Evolutionary conservation across 2,329 filamentous ascomycete genomes (phyloP).

Genomic region (Chaetomium sp.): DNA sequence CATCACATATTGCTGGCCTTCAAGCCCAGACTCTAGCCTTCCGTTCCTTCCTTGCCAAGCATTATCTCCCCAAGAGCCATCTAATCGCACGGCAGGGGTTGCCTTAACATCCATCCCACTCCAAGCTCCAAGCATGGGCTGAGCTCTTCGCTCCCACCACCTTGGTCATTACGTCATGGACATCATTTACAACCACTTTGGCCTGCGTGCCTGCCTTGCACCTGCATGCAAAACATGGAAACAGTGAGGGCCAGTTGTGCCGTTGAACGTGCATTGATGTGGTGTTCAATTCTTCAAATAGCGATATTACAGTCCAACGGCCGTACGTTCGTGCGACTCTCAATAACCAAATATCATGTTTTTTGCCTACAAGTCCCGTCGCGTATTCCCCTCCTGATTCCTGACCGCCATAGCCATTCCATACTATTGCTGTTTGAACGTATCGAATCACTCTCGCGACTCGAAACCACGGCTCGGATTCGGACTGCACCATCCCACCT

Average conservation of each 20-base stretch:
- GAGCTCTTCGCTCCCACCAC: not conserved
- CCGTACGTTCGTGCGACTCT: not conserved
- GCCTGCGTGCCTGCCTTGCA: not conserved
- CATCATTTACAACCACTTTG: not conserved
- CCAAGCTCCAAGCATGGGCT: not conserved
- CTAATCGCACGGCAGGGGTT: conserved; percentile 5
- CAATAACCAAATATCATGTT: not conserved
- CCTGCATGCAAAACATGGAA: conserved; percentile 14
- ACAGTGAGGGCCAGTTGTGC: not conserved
- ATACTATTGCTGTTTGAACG: too few relatives aligned
- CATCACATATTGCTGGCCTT: not conserved
- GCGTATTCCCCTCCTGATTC: not conserved
- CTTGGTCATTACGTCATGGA: conserved; percentile 22
- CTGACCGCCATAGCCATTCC: not conserved
- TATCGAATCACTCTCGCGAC: too few relatives aligned
- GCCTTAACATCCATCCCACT: not conserved
- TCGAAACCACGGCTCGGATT: not conserved
- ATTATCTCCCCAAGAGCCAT: too few relatives aligned
- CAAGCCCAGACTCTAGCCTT: not conserved
- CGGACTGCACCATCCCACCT: not conserved
- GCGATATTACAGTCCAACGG: not conserved
- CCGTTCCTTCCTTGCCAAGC: too few relatives aligned
- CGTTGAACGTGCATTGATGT: not conserved
- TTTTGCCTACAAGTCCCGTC: not conserved
- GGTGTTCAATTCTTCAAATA: conserved; percentile 4